phyloP scores from a whole-genome alignment of 2,329 filamentous ascomycete genomes.

The Monilinia vaccinii-corymbosi region DNA sequence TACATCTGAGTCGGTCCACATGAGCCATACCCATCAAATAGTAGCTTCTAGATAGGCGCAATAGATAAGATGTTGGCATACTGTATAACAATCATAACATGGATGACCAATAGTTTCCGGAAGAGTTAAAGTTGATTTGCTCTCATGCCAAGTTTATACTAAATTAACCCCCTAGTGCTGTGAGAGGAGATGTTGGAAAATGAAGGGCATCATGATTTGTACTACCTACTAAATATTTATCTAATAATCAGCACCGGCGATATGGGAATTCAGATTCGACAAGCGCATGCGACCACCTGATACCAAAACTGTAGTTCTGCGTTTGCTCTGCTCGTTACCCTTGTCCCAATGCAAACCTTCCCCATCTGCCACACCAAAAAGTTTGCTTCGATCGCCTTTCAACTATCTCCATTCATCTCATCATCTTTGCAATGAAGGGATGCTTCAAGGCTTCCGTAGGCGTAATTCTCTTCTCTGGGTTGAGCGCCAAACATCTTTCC shows the following conservation, averaged over 20 bases:
- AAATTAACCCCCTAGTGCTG: not conserved
- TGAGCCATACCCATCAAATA: not conserved
- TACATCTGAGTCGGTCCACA: too few species aligned
- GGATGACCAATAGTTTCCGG: not conserved
- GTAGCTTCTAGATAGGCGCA: not conserved
- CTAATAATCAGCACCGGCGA: not conserved
- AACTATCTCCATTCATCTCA: not conserved
- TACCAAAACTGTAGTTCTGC: not conserved
- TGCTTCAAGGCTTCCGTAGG: slow-evolving; percentile 80
- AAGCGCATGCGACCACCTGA: not conserved
- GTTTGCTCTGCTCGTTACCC: not conserved
- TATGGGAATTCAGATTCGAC: not conserved
- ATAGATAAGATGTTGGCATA: not conserved
- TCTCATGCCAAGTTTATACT: not conserved
- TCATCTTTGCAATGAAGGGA: slow-evolving; percentile 57
- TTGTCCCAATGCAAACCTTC: not conserved
- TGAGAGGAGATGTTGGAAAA: not conserved
- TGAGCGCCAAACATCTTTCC: slow-evolving; percentile 79
- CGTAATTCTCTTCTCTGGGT: slow-evolving; percentile 86
- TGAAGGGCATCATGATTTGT: not conserved
- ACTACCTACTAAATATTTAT: not conserved
- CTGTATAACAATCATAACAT: not conserved
- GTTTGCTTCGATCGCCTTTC: not conserved
- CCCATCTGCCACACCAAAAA: not conserved
- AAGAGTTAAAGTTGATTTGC: not conserved